Conservation (phyloP, 2,329 filamentous ascomycete species). For the Diaporthe ampelina region DNA sequence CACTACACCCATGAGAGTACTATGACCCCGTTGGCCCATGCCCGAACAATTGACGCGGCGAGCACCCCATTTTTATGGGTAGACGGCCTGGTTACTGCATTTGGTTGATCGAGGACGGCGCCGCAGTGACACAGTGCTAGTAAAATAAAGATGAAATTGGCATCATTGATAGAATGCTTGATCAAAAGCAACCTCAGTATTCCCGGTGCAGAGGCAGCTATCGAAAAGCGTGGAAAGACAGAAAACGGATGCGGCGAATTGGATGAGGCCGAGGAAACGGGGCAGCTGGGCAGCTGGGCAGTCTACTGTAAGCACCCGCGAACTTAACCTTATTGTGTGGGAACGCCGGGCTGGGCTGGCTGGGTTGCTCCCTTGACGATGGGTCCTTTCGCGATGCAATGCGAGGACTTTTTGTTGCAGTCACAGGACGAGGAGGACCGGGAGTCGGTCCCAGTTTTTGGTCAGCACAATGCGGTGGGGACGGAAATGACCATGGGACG, state of each 20-base stretch:
- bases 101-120: background rate
- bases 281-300: background rate
- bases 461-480: background rate
- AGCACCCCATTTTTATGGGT: background rate
- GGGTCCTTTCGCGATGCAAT: background rate
- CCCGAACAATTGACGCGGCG: background rate
- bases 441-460: slow-evolving; percentile 24
- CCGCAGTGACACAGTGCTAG: background rate
- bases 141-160: background rate
- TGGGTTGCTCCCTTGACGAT: background rate
- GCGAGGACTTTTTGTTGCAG: background rate
- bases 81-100: background rate
- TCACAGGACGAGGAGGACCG: slow-evolving; percentile 14
- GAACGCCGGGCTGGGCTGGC: background rate
- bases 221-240: background rate
- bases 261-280: slow-evolving; percentile 1
- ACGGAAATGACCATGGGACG: slow-evolving; percentile 20
- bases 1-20: background rate
- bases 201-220: background rate
- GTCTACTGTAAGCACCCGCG: slow-evolving; percentile 25
- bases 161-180: background rate
- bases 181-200: background rate
- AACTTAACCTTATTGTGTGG: slow-evolving; percentile 34
- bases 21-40: background rate
- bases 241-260: background rate